phyloP scores from a whole-genome alignment of 2,329 filamentous ascomycete species.

The Cladosporium phlei region DNA sequence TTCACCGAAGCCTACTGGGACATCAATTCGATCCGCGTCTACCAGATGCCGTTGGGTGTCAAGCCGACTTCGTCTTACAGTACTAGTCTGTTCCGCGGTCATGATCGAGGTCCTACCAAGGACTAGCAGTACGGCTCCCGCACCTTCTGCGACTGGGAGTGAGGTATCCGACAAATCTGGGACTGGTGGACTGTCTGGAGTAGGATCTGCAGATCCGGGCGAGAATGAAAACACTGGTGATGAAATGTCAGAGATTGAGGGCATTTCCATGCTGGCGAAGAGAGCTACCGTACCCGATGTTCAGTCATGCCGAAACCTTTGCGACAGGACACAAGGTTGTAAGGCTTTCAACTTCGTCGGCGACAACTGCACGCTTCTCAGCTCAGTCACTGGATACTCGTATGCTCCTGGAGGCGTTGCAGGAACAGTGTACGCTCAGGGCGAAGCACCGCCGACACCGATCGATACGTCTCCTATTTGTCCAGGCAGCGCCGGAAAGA shows the following conservation, averaged over 20 bases:
- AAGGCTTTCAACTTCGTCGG: conserved; percentile 28
- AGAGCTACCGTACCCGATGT: conserved; percentile 20
- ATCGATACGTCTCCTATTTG: conserved; percentile 16
- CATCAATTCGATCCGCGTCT: conserved; percentile 38
- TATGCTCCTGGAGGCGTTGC: conserved; percentile 21
- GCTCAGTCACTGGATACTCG: conserved; percentile 24
- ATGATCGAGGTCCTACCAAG: too few relatives aligned
- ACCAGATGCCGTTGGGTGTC: conserved; percentile 29
- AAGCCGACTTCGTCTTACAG: conserved; percentile 23
- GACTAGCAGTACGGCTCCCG: too few relatives aligned
- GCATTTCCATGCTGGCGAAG: conserved; percentile 11
- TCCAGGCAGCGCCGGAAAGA: conserved; percentile 18
- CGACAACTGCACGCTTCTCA: conserved; percentile 28
- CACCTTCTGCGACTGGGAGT: too few relatives aligned
- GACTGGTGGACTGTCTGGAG: not conserved
- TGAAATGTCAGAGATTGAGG: not conserved
- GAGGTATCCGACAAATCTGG: not conserved
- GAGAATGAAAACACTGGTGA: not conserved
- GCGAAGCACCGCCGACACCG: conserved; percentile 3
- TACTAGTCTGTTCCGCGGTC: too few relatives aligned
- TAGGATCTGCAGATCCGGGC: not conserved
- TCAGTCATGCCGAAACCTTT: conserved; percentile 19
- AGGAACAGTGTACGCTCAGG: conserved; percentile 10
- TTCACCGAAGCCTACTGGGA: conserved; percentile 38
- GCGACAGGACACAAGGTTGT: conserved; percentile 24